Evolutionary conservation across 768 basidiomycete species (phyloP).

Genomic region (Termitomyces sp.): DNA sequence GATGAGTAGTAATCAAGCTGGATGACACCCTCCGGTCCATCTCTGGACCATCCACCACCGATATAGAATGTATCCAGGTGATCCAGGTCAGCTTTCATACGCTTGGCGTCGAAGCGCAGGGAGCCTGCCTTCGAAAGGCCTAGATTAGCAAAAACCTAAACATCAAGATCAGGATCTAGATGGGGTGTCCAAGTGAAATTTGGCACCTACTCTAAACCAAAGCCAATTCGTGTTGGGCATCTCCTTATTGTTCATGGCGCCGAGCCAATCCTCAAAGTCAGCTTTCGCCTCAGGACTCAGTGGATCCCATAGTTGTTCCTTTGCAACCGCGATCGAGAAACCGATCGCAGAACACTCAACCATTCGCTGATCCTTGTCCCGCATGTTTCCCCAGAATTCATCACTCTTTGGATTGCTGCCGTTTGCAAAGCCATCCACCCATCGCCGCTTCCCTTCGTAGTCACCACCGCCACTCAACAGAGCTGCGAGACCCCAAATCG

Average conservation of each 20-base stretch:
- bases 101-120: slow-evolving; percentile 45
- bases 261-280: slow-evolving; percentile 62
- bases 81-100: slow-evolving; percentile 70
- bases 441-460: slow-evolving; percentile 54
- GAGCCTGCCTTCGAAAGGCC: slow-evolving; percentile 63
- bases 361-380: slow-evolving; percentile 76
- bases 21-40: slow-evolving; percentile 73
- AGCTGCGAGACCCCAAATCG: slow-evolving; percentile 70
- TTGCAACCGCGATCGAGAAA: slow-evolving; percentile 62
- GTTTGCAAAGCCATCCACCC: slow-evolving; percentile 60
- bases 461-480: slow-evolving; percentile 59
- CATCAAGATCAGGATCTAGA: neutral
- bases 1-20: slow-evolving; percentile 79
- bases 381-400: slow-evolving; percentile 77
- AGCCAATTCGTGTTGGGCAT: slow-evolving; percentile 86
- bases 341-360: slow-evolving; percentile 78
- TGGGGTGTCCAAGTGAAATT: neutral
- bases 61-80: slow-evolving; percentile 80
- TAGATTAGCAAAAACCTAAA: slow-evolving; percentile 69
- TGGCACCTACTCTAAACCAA: slow-evolving; percentile 60
- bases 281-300: slow-evolving; percentile 47
- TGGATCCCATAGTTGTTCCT: slow-evolving; percentile 60
- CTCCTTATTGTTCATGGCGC: slow-evolving; percentile 75
- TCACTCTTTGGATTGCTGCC: slow-evolving; percentile 62
- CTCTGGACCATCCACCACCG: slow-evolving; percentile 70